Evolutionary conservation across 257 asterid genomes (phyloP), one percentile per base, ranked within the genome.

Genomic region (Eustoma russellianum): DNA sequence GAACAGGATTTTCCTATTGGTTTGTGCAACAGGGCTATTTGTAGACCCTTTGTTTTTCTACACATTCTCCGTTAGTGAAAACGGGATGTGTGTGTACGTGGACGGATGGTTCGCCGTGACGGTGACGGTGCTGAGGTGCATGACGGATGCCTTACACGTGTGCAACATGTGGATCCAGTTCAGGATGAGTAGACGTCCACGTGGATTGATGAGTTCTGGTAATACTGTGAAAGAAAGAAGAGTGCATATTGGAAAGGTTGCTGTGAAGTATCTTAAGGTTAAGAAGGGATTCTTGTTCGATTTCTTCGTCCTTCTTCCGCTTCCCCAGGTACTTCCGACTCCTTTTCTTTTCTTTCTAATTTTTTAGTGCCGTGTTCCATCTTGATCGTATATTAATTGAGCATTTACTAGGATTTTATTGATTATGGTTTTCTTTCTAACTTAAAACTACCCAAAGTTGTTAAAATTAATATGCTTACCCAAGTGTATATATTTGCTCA

Each of bases 81-180:
- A 58, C 70, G 80, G 78, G 79, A 72, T 85, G 83, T 92, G 98
- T 59, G 79, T 92, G 30, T 92, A 79, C 48, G 73, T 92, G 6
- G 98, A 92, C 64, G 97, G 95, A 2, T 92, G 98, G 97, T 85
- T 92, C 66, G 78, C 94, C 30, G 62, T 76, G 58, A 75, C 88
- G 45, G 90, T 92, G 46, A 88, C 97, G 2, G 87, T 64, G 24
- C 86, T 88, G 68, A 89, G 97, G 35, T 85, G 86, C 93, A 77
- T 83, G 86, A 81, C 85, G 6, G 98, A 92, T 60, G 81, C 93
- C 17, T 53, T 85, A 24, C 94, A 92, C 72, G 61, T 88, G 17
- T 83, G 85, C 79, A 88, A 88, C 76, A 82, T 85, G 78, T 85
- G 94, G 90, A 62, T 91, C n/a, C 96, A 81, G 77, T 75, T 82